These are phyloP conservation scores for Hemerocallis citrina DNA, from an alignment of 106 monocot species.

Conservation along the genomic window DNA sequence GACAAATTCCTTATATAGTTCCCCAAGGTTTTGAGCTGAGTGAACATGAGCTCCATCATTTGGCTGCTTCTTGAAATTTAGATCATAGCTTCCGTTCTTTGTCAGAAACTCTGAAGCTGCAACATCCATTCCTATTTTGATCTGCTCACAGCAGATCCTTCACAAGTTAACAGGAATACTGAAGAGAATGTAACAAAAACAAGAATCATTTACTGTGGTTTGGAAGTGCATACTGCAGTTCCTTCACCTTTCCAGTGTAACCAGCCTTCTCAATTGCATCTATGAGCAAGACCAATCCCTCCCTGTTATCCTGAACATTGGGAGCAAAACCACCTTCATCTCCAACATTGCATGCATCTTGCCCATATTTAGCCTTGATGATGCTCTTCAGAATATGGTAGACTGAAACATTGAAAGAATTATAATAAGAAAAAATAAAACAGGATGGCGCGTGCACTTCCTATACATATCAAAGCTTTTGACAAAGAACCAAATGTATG, in stretches of 20 bases:
- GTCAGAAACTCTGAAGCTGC: slow-evolving; percentile 92
- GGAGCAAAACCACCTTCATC: slow-evolving; percentile 99
- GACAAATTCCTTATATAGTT: slow-evolving; percentile 79
- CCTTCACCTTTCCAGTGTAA: slow-evolving; percentile 80
- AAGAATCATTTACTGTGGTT: background rate
- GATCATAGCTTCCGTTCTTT: slow-evolving; percentile 80
- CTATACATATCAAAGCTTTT: no score
- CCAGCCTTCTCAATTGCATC: slow-evolving; percentile 97
- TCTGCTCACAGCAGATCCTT: slow-evolving; percentile 27
- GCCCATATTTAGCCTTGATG: slow-evolving; percentile 96
- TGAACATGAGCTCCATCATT: slow-evolving; percentile 80
- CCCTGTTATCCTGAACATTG: slow-evolving; percentile 92
- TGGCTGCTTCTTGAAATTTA: slow-evolving; percentile 91
- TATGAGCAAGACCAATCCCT: slow-evolving; percentile 80
- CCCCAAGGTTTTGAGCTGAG: slow-evolving; percentile 47
- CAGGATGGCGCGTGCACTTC: no score
- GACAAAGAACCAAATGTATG: background rate
- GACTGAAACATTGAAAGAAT: slow-evolving; percentile 36
- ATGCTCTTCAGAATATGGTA: slow-evolving; percentile 87
- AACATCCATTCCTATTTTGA: slow-evolving; percentile 98
- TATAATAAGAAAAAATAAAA: slow-evolving; percentile 10
- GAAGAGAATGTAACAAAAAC: background rate
- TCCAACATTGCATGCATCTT: slow-evolving; percentile 99
- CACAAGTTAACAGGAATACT: background rate
- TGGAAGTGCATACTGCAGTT: slow-evolving; percentile 5